Base-by-base conservation (phyloP, 2,329 filamentous ascomycete species). In the Didymosphaeria variabile region DNA sequence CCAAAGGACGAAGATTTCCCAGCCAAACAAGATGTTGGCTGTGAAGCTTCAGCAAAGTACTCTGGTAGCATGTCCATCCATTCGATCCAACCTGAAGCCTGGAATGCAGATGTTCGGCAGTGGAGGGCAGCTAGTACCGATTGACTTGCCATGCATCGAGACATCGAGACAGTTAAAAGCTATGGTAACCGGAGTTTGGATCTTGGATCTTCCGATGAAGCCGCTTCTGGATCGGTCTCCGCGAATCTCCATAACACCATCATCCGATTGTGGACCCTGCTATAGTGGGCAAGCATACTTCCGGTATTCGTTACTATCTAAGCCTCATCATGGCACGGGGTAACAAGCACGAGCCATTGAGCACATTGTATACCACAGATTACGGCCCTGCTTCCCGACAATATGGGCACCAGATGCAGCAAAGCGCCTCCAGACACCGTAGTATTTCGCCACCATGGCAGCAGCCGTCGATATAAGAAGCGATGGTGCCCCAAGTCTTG, bases 341-440 rank as follows among this genome's bases (percentile, higher is more conserved):
- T 59, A 66, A 60, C 19, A 59, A 63, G 69, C 73, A 74, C 70
- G 70, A 72, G 68, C 70, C 67, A 58, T 59, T 63, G 59, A 66
- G 55, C 63, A 68, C 63, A 69, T 71, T 70, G 57, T 64, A 62
- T 66, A 58, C 46, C 71, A 71, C 72, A 66, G 65, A 67, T 69
- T 65, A 66, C 75, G 75, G 75, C 72, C 74, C 75, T 78, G 64
- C 61, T 75, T 76, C 74, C 74, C 73, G 67, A 75, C 74, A 59
- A 63, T 55, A 64, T 67, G 55, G 57, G 42, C 54, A 57, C 53
- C 58, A 57, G 50, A 59, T 57, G 36, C 26, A 63, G 62, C 26
- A 58, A 60, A 57, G 58, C 55, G 50, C 47, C 50, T 62, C 31
- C 42, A 36, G 31, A 51, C 19, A 26, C 56, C 17, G 53, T 55